Conservation (phyloP, 306 rosid genomes). For the Fragaria ananassa region DNA sequence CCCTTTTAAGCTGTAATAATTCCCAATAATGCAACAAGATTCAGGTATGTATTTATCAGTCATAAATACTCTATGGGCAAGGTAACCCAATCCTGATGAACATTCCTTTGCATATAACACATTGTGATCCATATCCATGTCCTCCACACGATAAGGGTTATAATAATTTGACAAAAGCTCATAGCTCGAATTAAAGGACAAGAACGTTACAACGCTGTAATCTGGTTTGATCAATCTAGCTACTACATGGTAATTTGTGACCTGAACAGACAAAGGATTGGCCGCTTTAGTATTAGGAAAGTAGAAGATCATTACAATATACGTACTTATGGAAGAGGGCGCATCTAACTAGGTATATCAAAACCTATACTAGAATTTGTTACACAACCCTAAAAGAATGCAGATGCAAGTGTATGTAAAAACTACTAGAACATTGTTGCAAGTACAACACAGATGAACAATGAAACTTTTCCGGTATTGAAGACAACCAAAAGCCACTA, state of each 20-base stretch:
- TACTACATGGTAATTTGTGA: slow-evolving; percentile 82
- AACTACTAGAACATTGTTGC: too few relatives aligned
- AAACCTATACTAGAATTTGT: too few relatives aligned
- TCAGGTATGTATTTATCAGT: slow-evolving; percentile 98
- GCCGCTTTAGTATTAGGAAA: neutral
- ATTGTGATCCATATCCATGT: slow-evolving; percentile 96
- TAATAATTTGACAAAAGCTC: slow-evolving; percentile 20
- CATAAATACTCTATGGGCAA: slow-evolving; percentile 90
- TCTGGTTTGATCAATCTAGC: slow-evolving; percentile 64
- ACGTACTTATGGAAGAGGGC: too few relatives aligned
- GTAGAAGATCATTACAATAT: neutral
- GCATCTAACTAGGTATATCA: too few relatives aligned
- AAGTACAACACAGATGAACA: neutral
- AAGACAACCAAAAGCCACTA: neutral
- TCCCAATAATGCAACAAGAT: slow-evolving; percentile 95
- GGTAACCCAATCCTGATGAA: slow-evolving; percentile 79
- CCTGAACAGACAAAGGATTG: slow-evolving; percentile 44
- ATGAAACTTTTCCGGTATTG: neutral
- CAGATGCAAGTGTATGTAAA: too few relatives aligned
- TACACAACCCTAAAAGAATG: too few relatives aligned
- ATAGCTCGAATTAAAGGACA: slow-evolving; percentile 35
- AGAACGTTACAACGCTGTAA: slow-evolving; percentile 85
- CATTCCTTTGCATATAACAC: slow-evolving; percentile 92
- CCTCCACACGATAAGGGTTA: slow-evolving; percentile 94
- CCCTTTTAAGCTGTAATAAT: slow-evolving; percentile 93